These are phyloP conservation scores for Aspergillus niger DNA, from an alignment of 2,329 filamentous ascomycete genomes.

Conservation along the genomic window DNA sequence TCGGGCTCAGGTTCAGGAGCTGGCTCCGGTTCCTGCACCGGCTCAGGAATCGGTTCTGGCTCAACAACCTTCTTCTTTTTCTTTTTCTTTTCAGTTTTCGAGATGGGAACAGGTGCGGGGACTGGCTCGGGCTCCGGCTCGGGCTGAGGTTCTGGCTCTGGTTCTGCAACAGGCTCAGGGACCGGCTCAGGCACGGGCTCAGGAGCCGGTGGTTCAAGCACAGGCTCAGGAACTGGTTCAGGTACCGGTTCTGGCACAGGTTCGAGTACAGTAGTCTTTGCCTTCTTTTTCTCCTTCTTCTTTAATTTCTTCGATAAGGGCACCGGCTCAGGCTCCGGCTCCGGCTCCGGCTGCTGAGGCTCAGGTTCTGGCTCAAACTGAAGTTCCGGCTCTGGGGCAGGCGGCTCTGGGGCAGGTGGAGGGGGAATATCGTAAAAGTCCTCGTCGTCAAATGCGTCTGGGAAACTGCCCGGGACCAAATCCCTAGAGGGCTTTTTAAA, in stretches of 20 bases:
- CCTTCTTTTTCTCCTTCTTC: slow-evolving; percentile 22
- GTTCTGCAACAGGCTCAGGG: slow-evolving; percentile 28
- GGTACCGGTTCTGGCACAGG: slow-evolving; percentile 22
- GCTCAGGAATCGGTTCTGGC: slow-evolving; percentile 35
- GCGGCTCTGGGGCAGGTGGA: slow-evolving; percentile 26
- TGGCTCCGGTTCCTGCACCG: slow-evolving; percentile 33
- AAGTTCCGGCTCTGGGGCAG: slow-evolving; percentile 22
- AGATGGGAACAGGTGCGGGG: slow-evolving; percentile 24
- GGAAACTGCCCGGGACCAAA: slow-evolving; percentile 61
- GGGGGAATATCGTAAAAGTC: slow-evolving; percentile 26
- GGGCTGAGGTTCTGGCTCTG: slow-evolving; percentile 22
- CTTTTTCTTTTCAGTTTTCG: slow-evolving; percentile 33
- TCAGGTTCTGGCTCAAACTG: slow-evolving; percentile 23
- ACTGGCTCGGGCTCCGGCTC: slow-evolving; percentile 25
- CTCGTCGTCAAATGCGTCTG: slow-evolving; percentile 53
- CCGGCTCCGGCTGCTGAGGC: slow-evolving; percentile 19
- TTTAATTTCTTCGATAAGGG: slow-evolving; percentile 23
- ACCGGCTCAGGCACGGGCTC: slow-evolving; percentile 32
- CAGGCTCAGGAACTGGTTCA: slow-evolving; percentile 35
- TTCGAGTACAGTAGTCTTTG: slow-evolving; percentile 17
- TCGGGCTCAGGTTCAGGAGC: slow-evolving; percentile 27
- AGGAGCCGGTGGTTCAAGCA: slow-evolving; percentile 23
- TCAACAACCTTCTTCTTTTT: slow-evolving; percentile 32
- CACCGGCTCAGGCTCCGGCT: slow-evolving; percentile 37
- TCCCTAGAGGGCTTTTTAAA: slow-evolving; percentile 42